These are phyloP conservation scores for Coemansia reversa DNA, from an alignment of 192 early-diverging fungal species.

Conservation along the genomic window DNA sequence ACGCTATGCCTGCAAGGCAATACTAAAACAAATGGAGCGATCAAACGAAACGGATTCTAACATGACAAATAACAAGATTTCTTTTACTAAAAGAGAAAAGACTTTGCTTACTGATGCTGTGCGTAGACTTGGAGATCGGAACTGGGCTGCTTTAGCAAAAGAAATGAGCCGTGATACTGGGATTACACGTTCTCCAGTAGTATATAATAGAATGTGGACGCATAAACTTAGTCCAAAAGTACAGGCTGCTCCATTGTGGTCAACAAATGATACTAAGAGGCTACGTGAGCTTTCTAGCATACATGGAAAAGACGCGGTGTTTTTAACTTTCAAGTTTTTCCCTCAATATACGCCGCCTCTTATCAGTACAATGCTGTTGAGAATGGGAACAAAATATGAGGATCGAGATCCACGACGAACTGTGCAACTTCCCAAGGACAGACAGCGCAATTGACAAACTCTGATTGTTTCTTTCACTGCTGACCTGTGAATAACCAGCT, in stretches of 20 bases:
- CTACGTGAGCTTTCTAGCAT: conserved; percentile 6
- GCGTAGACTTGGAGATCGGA: conserved; percentile 23
- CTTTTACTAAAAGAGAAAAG: background rate
- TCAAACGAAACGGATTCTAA: background rate
- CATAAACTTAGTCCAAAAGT: conserved; percentile 22
- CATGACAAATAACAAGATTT: background rate
- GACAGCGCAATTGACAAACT: background rate
- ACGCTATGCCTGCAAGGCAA: background rate
- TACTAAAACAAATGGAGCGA: background rate
- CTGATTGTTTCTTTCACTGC: background rate
- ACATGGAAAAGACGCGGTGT: conserved; percentile 42
- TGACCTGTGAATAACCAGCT: background rate
- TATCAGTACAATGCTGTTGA: conserved; percentile 6
- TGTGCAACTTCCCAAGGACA: background rate
- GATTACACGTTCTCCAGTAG: background rate
- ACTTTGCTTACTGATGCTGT: conserved; percentile 10
- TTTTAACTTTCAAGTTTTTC: conserved; percentile 42
- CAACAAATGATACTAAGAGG: background rate
- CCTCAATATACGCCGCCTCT: conserved; percentile 32
- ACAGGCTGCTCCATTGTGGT: conserved; percentile 29
- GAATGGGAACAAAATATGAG: conserved; percentile 12
- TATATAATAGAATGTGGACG: conserved; percentile 12
- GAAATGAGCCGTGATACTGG: conserved; percentile 18
- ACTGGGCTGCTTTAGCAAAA: conserved; percentile 20
- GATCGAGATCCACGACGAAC: conserved; percentile 14